phyloP scores from a whole-genome alignment of 306 rosid genomes.

The Rosa rugosa region DNA sequence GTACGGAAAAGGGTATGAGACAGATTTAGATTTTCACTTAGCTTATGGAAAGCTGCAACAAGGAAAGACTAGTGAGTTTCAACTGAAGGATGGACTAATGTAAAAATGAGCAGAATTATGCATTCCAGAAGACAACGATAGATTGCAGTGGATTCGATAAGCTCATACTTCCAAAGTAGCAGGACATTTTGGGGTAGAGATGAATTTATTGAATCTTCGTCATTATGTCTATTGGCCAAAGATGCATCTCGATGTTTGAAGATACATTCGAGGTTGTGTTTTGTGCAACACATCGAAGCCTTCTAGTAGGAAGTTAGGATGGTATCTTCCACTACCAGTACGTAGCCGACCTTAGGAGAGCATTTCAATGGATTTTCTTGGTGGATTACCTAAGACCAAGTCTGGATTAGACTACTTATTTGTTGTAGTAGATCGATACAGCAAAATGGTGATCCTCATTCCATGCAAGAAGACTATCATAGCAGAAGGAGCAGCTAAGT shows the following conservation, averaged over 20 bases:
- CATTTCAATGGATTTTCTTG: constrained; percentile 6
- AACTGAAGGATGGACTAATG: not conserved
- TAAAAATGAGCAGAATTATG: not conserved
- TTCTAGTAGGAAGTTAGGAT: not conserved
- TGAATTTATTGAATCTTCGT: not conserved
- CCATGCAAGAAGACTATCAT: not conserved
- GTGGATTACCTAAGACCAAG: not conserved
- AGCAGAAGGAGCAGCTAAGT: not conserved
- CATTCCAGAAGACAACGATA: not conserved
- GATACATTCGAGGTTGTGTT: not conserved
- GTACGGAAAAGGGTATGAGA: not conserved
- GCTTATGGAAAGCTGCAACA: not conserved
- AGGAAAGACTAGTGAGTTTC: not conserved
- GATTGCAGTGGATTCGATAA: not conserved
- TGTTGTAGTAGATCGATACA: constrained; percentile 3
- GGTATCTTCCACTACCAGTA: constrained; percentile 6
- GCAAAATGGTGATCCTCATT: constrained; percentile 8
- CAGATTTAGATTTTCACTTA: too few relatives aligned
- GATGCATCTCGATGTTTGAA: not conserved
- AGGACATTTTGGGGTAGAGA: constrained; percentile 10
- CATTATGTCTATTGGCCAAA: not conserved
- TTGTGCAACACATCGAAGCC: constrained; percentile 1
- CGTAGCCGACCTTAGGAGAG: constrained; percentile 10
- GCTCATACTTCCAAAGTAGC: constrained; percentile 7
- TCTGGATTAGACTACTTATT: not conserved